These are phyloP conservation scores for Globisporangium rhizosaccharum DNA, from an alignment of 352 stramenopile genomes.

Conservation along the genomic window DNA sequence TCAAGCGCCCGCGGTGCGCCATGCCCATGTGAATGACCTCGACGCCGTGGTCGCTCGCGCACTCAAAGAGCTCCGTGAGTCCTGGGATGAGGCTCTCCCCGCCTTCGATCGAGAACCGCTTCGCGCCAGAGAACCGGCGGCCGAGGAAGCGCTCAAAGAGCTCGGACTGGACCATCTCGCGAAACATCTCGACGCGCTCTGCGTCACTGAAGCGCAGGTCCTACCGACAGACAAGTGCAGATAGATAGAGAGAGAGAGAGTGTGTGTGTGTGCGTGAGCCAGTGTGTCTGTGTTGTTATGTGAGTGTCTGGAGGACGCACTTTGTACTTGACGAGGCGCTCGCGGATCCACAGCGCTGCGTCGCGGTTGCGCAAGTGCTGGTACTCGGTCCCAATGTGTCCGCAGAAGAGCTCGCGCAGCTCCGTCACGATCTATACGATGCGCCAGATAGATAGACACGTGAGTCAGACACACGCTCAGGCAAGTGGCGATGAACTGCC, in stretches of 20 bases:
- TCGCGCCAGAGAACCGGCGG: slow-evolving; percentile 91
- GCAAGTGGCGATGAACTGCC: not conserved
- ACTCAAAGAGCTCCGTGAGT: slow-evolving; percentile 94
- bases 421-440: slow-evolving; percentile 85
- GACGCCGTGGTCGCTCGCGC: slow-evolving; percentile 92
- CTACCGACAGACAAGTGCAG: slow-evolving; percentile 8
- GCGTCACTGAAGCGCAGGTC: slow-evolving; percentile 50
- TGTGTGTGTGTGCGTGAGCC: not conserved
- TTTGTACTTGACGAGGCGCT: slow-evolving; percentile 63
- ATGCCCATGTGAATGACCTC: slow-evolving; percentile 99
- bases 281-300: too few relatives aligned
- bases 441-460: not conserved
- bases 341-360: slow-evolving; percentile 76
- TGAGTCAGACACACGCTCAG: not conserved
- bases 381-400: slow-evolving; percentile 96
- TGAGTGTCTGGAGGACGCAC: not conserved
- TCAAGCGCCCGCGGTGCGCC: slow-evolving; percentile 96
- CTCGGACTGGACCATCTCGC: slow-evolving; percentile 93
- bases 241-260: slow-evolving; percentile 1
- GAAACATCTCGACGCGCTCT: slow-evolving; percentile 93
- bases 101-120: slow-evolving; percentile 98
- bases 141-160: slow-evolving; percentile 98
- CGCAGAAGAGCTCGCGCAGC: slow-evolving; percentile 95
- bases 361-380: slow-evolving; percentile 96
- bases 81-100: slow-evolving; percentile 95